Conservation (phyloP, 2,329 filamentous ascomycete species). For the Penicillium sumatraense region DNA sequence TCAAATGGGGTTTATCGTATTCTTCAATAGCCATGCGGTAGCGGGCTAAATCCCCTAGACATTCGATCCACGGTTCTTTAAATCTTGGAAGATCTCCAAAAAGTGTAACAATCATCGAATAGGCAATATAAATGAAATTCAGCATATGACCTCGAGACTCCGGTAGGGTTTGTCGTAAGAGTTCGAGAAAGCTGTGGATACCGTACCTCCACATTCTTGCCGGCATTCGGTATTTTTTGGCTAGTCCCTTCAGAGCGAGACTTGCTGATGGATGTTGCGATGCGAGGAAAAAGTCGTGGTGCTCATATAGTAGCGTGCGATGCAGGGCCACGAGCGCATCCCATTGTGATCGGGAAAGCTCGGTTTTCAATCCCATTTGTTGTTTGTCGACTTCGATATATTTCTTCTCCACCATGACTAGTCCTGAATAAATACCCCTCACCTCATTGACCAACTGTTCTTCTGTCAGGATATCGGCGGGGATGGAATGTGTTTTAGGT, state of each 20-base stretch:
- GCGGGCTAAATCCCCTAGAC: constrained; percentile 80
- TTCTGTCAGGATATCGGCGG: no score
- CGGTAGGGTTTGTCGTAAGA: constrained; percentile 75
- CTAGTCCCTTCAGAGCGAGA: constrained; percentile 67
- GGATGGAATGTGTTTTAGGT: no score
- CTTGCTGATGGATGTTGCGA: constrained; percentile 83
- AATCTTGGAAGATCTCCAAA: constrained; percentile 84
- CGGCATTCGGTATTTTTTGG: constrained; percentile 66
- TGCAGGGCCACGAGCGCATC: constrained; percentile 80
- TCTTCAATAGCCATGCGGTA: constrained; percentile 94
- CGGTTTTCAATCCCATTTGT: constrained; percentile 45
- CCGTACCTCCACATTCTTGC: constrained; percentile 47
- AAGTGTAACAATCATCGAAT: constrained; percentile 85
- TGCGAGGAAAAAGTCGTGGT: constrained; percentile 84
- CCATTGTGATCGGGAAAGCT: constrained; percentile 71
- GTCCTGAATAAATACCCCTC: constrained; percentile 65
- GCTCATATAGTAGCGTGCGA: constrained; percentile 77
- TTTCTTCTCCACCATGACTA: constrained; percentile 85
- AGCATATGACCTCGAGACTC: constrained; percentile 85
- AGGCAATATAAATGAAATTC: constrained; percentile 84
- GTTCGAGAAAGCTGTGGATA: constrained; percentile 82
- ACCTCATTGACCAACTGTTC: constrained; percentile 74
- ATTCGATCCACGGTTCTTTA: constrained; percentile 91
- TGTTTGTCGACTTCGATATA: constrained; percentile 81
- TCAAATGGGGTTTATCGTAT: no score